These are phyloP conservation scores for Tagetes patula DNA, from an alignment of 129 eudicot genomes.

Conservation along the genomic window DNA sequence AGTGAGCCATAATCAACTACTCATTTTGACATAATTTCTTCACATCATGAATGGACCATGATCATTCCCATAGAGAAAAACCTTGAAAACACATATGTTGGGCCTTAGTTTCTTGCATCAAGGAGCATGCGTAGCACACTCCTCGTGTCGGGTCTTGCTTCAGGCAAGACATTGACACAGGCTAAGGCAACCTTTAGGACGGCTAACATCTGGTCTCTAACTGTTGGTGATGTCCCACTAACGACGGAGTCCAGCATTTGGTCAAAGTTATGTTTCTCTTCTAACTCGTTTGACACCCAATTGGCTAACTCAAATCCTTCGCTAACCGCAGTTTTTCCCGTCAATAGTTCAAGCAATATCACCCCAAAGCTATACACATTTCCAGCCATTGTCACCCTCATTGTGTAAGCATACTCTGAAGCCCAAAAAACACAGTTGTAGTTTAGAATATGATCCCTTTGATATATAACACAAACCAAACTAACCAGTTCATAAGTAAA, in stretches of 20 bases:
- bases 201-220: slow-evolving; percentile 69
- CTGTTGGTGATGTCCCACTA: slow-evolving; percentile 47
- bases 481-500: too few relatives aligned
- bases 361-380: slow-evolving; percentile 93
- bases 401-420: slow-evolving; percentile 88
- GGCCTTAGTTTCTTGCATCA: slow-evolving; percentile 46
- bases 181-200: slow-evolving; percentile 75
- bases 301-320: slow-evolving; percentile 83
- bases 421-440: slow-evolving; percentile 13
- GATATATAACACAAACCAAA: background rate
- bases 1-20: too few relatives aligned
- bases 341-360: slow-evolving; percentile 70
- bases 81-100: background rate
- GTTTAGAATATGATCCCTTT: background rate
- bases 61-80: too few relatives aligned
- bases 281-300: slow-evolving; percentile 62
- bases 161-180: slow-evolving; percentile 67
- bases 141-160: slow-evolving; percentile 80
- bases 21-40: background rate
- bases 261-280: slow-evolving; percentile 45
- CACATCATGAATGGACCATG: background rate
- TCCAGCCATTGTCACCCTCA: slow-evolving; percentile 85
- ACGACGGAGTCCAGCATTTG: slow-evolving; percentile 59
- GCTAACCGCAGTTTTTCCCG: slow-evolving; percentile 79
- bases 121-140: slow-evolving; percentile 76